Evolutionary conservation across 768 basidiomycete genomes (phyloP).

Genomic region (Rhodotorula diobovata): DNA sequence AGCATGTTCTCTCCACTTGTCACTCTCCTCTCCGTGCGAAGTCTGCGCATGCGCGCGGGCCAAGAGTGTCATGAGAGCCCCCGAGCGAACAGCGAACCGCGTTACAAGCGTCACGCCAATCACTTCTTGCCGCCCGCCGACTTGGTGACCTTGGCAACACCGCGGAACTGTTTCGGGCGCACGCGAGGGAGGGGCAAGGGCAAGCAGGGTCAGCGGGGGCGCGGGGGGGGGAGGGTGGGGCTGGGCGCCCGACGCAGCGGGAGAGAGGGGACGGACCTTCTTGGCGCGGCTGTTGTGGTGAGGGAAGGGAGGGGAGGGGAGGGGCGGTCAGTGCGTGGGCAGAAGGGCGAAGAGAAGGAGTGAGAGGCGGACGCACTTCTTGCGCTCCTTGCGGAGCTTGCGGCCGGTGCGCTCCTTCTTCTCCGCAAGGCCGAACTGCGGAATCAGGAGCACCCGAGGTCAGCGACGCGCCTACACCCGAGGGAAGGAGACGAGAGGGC

Average conservation of each 20-base stretch:
- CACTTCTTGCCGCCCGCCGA: not conserved
- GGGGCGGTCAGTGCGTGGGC: slow-evolving; percentile 42
- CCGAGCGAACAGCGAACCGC: too few relatives aligned
- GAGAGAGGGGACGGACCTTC: not conserved
- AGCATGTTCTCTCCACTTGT: too few relatives aligned
- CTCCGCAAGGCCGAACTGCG: slow-evolving; percentile 50
- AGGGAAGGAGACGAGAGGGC: not conserved
- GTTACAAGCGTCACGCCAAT: too few relatives aligned
- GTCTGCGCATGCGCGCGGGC: too few relatives aligned
- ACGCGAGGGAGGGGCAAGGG: not conserved
- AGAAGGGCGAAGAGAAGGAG: slow-evolving; percentile 78
- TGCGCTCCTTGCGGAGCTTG: slow-evolving; percentile 98
- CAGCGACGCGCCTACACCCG: not conserved
- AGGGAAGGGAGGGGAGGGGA: not conserved
- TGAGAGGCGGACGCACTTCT: slow-evolving; percentile 57
- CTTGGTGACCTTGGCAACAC: slow-evolving; percentile 23
- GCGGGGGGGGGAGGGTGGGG: too few relatives aligned
- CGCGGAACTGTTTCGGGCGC: slow-evolving; percentile 4
- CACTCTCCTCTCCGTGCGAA: too few relatives aligned
- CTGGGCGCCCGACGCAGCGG: too few relatives aligned
- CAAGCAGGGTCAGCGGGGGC: not conserved
- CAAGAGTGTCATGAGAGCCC: too few relatives aligned
- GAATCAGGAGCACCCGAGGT: not conserved
- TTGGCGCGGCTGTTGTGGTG: not conserved
- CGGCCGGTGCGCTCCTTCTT: slow-evolving; percentile 90